phyloP scores from a whole-genome alignment of 1,284 basidiomycete genomes.

The Naganishia liquefaciens region DNA sequence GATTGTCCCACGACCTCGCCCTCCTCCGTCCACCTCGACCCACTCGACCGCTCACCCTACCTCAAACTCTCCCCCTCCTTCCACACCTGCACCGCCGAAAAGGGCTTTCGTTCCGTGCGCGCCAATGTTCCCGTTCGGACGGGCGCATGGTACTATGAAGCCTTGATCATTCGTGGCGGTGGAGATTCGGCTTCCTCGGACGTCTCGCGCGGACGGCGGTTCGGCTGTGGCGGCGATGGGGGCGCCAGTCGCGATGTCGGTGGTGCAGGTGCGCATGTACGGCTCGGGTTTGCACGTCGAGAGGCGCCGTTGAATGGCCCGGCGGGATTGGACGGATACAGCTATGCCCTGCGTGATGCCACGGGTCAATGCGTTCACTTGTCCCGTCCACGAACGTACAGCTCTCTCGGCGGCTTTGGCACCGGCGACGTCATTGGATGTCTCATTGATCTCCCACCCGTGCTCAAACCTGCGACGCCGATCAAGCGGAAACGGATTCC shows the following conservation, averaged over 20 bases:
- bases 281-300: slow-evolving; percentile 86
- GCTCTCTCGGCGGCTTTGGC: slow-evolving; percentile 59
- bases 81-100: slow-evolving; percentile 72
- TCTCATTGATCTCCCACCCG: slow-evolving; percentile 64
- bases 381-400: slow-evolving; percentile 74
- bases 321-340: slow-evolving; percentile 89
- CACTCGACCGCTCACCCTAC: slow-evolving; percentile 58
- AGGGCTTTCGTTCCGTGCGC: slow-evolving; percentile 86
- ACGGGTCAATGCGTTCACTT: slow-evolving; percentile 86
- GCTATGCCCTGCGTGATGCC: slow-evolving; percentile 87
- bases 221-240: neutral
- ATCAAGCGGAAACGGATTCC: slow-evolving; percentile 82
- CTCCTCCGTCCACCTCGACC: slow-evolving; percentile 51
- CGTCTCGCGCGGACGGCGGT: slow-evolving; percentile 19
- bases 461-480: slow-evolving; percentile 59
- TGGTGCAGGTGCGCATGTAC: slow-evolving; percentile 69
- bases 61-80: slow-evolving; percentile 81
- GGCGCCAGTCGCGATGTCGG: neutral
- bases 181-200: slow-evolving; percentile 30
- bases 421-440: slow-evolving; percentile 90
- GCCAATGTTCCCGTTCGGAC: slow-evolving; percentile 85
- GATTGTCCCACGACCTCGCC: neutral
- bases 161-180: slow-evolving; percentile 69
- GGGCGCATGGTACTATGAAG: slow-evolving; percentile 94
- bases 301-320: slow-evolving; percentile 92